These are phyloP conservation scores for Pythium dissimile DNA, from an alignment of 352 stramenopile species.

Conservation along the genomic window DNA sequence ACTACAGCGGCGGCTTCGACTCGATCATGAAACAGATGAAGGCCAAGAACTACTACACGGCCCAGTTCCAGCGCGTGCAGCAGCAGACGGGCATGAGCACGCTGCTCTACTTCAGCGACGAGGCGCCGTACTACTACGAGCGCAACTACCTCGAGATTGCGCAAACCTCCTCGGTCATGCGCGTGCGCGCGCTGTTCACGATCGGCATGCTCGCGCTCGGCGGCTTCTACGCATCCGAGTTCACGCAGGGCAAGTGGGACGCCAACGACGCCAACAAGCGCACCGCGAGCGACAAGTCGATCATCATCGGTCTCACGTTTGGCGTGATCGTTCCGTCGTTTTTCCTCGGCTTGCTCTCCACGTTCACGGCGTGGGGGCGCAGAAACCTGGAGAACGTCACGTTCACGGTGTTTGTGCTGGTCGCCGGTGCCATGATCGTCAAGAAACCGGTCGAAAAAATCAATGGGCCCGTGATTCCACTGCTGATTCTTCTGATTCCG, in stretches of 20 bases:
- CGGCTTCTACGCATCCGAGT: constrained; percentile 57
- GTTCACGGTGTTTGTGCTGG: constrained; percentile 51
- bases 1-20: constrained; percentile 60
- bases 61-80: constrained; percentile 80
- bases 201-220: constrained; percentile 56
- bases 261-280: constrained; percentile 26
- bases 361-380: constrained; percentile 43
- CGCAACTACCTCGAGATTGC: constrained; percentile 55
- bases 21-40: constrained; percentile 81
- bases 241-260: constrained; percentile 38
- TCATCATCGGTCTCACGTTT: constrained; percentile 55
- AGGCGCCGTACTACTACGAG: constrained; percentile 57
- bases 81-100: constrained; percentile 68
- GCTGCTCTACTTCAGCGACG: constrained; percentile 58
- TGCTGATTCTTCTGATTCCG: constrained; percentile 79
- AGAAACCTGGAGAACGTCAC: constrained; percentile 66
- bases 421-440: constrained; percentile 63
- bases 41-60: constrained; percentile 72
- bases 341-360: constrained; percentile 45
- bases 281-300: constrained; percentile 35
- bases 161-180: constrained; percentile 42
- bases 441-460: constrained; percentile 76
- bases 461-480: constrained; percentile 61
- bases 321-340: constrained; percentile 55
- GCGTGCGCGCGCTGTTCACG: constrained; percentile 59